Base-by-base conservation (phyloP, 1,139 yeast species). In the Torulaspora pretoriensis region DNA sequence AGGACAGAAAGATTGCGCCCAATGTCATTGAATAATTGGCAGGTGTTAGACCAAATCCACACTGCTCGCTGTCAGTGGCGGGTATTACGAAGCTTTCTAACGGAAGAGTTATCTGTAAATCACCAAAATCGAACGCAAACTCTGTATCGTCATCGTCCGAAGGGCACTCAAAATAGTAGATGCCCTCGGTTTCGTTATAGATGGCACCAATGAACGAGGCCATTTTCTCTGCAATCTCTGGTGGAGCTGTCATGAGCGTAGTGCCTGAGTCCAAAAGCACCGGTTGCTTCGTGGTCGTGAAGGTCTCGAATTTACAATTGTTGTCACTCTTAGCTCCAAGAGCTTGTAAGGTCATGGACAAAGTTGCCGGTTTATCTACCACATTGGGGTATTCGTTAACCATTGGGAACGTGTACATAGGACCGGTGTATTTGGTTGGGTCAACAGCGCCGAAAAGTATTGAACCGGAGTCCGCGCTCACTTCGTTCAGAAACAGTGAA, bases 1-100 rank as follows among this genome's bases (percentile, higher is more conserved):
- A 72, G 48, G 88, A 74, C 53, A 88, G 67, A 64, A 87, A 80
- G 25, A 81, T 74, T 63, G 84, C 95, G 26, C 96, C 96, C 22
- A 86, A 60, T 8, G 76, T 68, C 47, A 67, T 59, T 1, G 61
- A 48, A n/a, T 60, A 63, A 34, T 58, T 64, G 12, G 67, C 57
- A 17, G 58, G 52, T 25, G 62, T 46, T 3, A 72, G 47, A 1
- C 68, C 69, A 13, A 72, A 50, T 1, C 65, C 71, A 57, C 75
- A 72, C 14, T 56, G 55, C 8, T 54, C 48, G 4, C 45, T 43
- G 13, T 46, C 47, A 4, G 57, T 41, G 12, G 51, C 45, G 28
- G 30, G 35, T 8, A 65, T 31, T 22, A 68, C 47, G 49, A 76
- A 69, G 49, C 72, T 65, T 14, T 66, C 56, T 34, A 77, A 56